phyloP scores from a whole-genome alignment of 176 grass and related monocot genomes.

The Musa troglodytarum region DNA sequence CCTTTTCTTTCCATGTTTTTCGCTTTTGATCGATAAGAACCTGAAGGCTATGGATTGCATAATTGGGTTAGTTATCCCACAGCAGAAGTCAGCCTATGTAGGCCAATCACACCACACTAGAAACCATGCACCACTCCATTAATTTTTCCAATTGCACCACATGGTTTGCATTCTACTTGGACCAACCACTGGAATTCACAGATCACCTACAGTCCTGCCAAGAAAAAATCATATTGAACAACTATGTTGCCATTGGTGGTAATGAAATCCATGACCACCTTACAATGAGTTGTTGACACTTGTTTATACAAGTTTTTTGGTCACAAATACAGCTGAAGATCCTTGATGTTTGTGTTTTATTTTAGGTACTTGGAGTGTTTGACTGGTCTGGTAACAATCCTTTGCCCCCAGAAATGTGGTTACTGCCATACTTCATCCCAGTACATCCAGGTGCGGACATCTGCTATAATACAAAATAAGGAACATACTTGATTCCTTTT shows the following conservation, averaged over 20 bases:
- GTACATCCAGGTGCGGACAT: slow-evolving; percentile 60
- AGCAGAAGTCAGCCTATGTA: neutral
- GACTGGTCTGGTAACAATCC: slow-evolving; percentile 96
- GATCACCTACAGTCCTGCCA: no score
- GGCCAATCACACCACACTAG: neutral
- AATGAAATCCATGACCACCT: neutral
- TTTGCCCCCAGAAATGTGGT: slow-evolving; percentile 86
- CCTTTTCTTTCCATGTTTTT: slow-evolving; percentile 10
- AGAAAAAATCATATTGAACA: neutral
- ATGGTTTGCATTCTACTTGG: neutral
- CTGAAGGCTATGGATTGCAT: neutral
- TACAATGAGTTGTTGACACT: neutral
- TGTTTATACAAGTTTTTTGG: neutral
- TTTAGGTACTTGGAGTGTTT: slow-evolving; percentile 94
- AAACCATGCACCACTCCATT: neutral
- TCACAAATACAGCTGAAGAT: neutral
- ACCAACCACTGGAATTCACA: neutral
- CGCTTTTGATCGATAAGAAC: slow-evolving; percentile 13
- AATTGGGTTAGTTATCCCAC: neutral
- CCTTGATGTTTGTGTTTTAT: slow-evolving; percentile 1
- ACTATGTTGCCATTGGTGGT: neutral
- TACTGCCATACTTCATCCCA: slow-evolving; percentile 71
- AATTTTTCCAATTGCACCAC: no score
- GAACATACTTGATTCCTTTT: neutral
- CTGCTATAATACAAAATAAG: neutral